Conservation (phyloP, 257 asterid species). For the Salvia rosmarinus region DNA sequence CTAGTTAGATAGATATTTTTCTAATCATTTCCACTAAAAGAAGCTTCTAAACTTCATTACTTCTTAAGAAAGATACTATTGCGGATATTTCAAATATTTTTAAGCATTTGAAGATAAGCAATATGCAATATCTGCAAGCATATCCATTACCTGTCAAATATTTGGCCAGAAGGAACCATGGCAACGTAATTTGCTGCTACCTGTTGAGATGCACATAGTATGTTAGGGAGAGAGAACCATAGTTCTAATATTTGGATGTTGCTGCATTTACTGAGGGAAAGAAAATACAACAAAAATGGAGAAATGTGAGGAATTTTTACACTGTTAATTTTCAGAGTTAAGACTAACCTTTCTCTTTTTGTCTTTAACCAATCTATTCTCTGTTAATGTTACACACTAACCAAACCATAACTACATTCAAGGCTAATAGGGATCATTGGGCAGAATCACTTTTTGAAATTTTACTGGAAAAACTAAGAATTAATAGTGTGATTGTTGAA, state of each 20-base stretch:
- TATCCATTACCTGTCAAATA: conserved; percentile 79
- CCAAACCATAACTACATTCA: background rate
- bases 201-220: conserved; percentile 45
- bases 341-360: background rate
- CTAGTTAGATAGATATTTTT: background rate
- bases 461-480: background rate
- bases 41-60: background rate
- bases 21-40: background rate
- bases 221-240: conserved; percentile 23
- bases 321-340: background rate
- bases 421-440: background rate
- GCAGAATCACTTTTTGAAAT: background rate
- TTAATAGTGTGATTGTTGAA: background rate
- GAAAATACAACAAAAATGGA: background rate
- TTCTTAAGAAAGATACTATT: background rate
- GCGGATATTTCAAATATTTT: background rate
- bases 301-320: background rate
- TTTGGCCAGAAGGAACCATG: conserved; percentile 97
- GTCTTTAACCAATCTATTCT: background rate
- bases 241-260: conserved; percentile 6
- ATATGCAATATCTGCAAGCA: background rate
- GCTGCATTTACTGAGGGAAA: conserved; percentile 4
- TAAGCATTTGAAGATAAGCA: background rate
- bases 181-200: conserved; percentile 97
- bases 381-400: background rate